Base-by-base conservation (phyloP, 352 stramenopile genomes). In the Globisporangium ultimum region DNA sequence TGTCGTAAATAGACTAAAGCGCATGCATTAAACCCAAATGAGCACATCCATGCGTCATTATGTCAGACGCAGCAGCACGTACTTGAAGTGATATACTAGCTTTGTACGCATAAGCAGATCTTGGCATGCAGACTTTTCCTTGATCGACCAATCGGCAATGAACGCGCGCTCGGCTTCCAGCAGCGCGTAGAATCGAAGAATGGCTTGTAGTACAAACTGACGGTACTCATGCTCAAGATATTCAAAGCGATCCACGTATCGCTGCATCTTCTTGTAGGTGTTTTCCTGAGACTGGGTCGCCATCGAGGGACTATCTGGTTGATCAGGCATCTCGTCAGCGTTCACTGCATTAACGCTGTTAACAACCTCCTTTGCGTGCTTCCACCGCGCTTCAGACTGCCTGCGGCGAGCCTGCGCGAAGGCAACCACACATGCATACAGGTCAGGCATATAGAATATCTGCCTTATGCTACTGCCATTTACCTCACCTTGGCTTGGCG, bases 61-160 rank as follows among this genome's bases (percentile, higher is more conserved):
- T 32, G 24, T 15, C 47, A 52, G 20, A 52, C 8, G 17, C 34
- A 28, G 7, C 36, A 38, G 4, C 10, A 67, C 58, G 28, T 53
- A 85, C 78, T 76, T 78, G 61, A 87, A 64, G n/a, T 78, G 74
- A 24, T 76, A 63, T 0, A 78, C 63, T 40, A 70, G 58, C 49
- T 80, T 80, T 11, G 72, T 74, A 28, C 65, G 67, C 10, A 54
- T 20, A 3, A 69, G 53, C 32, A 79, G 57, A 2, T 80, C 70
- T 15, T 59, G 52, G 14, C 60, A 84, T n/a, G 42, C 51, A 4
- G 53, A 48, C 9, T 63, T 52, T 24, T 87, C 74, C 7, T 49
- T 60, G 3, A 42, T 41, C 2, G 43, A 56, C 74, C 74, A 87
- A 6, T 63, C 57, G 1, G 64, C 41, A 40, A 89, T 78, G 53